Percentiles rank a stretch among this genome's conserved stretches.
Conservation (phyloP, 2,329 filamentous ascomycete species). For the Ceratocystis harringtonii region DNA sequence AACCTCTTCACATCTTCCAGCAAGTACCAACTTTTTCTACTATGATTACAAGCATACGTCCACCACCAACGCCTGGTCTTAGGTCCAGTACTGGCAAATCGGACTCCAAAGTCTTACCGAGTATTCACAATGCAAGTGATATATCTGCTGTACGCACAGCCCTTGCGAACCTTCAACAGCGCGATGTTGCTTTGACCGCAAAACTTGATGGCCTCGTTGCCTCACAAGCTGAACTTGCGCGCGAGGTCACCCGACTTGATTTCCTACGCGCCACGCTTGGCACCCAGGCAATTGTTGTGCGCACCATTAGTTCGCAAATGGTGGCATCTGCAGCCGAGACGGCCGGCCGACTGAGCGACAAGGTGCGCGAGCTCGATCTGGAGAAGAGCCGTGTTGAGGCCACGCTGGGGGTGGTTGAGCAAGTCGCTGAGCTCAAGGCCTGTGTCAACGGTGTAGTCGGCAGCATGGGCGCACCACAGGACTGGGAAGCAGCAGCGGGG, state of each 20-base stretch:
- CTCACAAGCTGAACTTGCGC: constrained; percentile 72
- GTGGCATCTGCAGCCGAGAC: constrained; percentile 74
- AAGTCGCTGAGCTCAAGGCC: constrained; percentile 91
- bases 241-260: constrained; percentile 76
- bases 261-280: constrained; percentile 77
- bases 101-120: constrained; percentile 21
- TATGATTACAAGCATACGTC: constrained; percentile 10
- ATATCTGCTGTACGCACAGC: constrained; percentile 66
- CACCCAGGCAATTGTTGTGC: constrained; percentile 68
- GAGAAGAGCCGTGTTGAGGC: constrained; percentile 86
- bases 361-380: constrained; percentile 74
- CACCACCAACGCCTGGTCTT: constrained; percentile 14
- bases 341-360: constrained; percentile 68
- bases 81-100: constrained; percentile 15
- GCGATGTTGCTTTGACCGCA: constrained; percentile 58
- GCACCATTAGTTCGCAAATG: constrained; percentile 79
- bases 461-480: constrained; percentile 93
- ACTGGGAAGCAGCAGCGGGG: constrained; percentile 91
- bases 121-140: constrained; percentile 55
- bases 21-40: constrained; percentile 13
- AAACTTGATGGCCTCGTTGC: constrained; percentile 63
- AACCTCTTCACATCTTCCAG: constrained; percentile 3
- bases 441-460: constrained; percentile 89
- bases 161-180: constrained; percentile 57
- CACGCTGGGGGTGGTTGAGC: constrained; percentile 82